These are phyloP conservation scores for Primulina eburnea DNA, from an alignment of 257 asterid genomes.

Conservation along the genomic window DNA sequence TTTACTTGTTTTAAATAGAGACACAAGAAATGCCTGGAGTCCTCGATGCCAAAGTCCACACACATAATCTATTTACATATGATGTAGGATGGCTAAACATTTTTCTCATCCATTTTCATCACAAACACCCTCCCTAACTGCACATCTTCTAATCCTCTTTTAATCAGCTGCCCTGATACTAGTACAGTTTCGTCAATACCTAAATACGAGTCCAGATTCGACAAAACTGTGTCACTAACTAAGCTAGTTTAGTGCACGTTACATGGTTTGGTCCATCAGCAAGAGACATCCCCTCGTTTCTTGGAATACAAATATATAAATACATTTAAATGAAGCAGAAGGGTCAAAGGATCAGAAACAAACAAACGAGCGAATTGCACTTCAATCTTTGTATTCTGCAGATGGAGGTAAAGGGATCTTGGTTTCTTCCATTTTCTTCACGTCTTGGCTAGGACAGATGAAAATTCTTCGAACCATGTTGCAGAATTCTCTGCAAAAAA, in stretches of 20 bases:
- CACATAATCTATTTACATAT: not conserved
- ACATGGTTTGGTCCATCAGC: not conserved
- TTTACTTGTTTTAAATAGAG: not conserved
- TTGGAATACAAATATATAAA: no score
- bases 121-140: not conserved
- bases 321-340: not conserved
- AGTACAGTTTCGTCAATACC: not conserved
- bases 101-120: not conserved
- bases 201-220: not conserved
- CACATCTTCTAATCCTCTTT: not conserved
- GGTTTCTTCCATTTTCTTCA: slow-evolving; percentile 66
- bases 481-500: slow-evolving; percentile 66
- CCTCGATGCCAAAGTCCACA: not conserved
- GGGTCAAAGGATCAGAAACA: not conserved
- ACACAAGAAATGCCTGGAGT: not conserved
- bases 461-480: slow-evolving; percentile 70
- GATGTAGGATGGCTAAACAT: not conserved
- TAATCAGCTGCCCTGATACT: not conserved
- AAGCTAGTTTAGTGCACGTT: not conserved
- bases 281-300: no score
- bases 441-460: slow-evolving; percentile 72
- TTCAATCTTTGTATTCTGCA: slow-evolving; percentile 43
- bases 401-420: slow-evolving; percentile 41
- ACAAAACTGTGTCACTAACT: not conserved
- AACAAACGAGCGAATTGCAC: not conserved